Evolutionary conservation across 306 rosid genomes (phyloP), one percentile per base, ranked within the genome.

Genomic region (Luffa acutangula): DNA sequence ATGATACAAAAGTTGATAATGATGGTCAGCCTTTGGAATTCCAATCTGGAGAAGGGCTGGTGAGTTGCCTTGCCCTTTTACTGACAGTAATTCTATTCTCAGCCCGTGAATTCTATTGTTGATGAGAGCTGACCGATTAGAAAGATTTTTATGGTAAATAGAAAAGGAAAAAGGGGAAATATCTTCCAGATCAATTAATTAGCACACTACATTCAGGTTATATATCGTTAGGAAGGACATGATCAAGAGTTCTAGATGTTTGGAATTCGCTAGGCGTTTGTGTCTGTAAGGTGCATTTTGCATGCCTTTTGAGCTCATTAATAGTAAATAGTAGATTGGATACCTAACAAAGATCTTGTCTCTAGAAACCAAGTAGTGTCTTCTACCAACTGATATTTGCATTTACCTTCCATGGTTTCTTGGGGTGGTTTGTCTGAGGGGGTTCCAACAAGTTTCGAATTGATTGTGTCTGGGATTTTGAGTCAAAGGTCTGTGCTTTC

Each of bases 41-140:
- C 88, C 84, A 89, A 80, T 96, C 99, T 57, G 99, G 99, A 60
- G 99, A 96, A 93, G 98, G 97, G 82, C 91, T 90, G 76, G 98
- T 95, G 90, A 91, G 98, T 91, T 80, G 17, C 76, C 77, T 80
- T 66, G 31, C 49, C 74, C 79, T 82, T 78, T 84, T 46, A 18
- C 13, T 48, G 82, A 80, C 63, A 71, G 78, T 57, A 76, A 31
- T 62, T 43, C 18, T 81, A 53, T 9, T 80, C 79, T 79, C 4
- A 10, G 8, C 45, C 78, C 43, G 4, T n/a, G n/a, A 46, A 41
- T 78, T 73, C 64, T 75, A 25, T 20, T 71, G 25, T 5, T 51
- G 74, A 46, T 48, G 60, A 64, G 57, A 58, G 25, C 21, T n/a
- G 34, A 51, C 41, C 46, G 51, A 15, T 39, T 51, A 14, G 60